Percentiles rank a stretch among this genome's conserved stretches.
phyloP scores from a whole-genome alignment of 768 basidiomycete genomes.

The Psilocybe azurescens region DNA sequence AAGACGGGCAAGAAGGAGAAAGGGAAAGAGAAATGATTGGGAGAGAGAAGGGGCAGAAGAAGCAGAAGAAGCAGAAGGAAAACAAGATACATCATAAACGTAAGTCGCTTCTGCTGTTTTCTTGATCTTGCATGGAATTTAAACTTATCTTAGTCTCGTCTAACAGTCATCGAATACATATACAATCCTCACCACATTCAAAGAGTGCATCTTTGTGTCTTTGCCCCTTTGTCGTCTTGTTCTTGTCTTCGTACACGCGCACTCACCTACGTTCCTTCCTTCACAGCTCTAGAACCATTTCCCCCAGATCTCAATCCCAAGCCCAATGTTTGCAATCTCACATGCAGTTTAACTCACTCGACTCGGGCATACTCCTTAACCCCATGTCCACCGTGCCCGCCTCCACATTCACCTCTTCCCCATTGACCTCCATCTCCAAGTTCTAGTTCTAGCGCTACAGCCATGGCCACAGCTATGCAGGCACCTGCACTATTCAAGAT shows the following conservation, averaged over 20 bases:
- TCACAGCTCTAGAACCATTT: constrained; percentile 39
- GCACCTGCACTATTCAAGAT: background rate
- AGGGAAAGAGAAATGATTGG: no score
- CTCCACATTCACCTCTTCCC: background rate
- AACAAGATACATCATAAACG: constrained; percentile 45
- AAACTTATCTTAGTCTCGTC: background rate
- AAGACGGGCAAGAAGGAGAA: constrained; percentile 42
- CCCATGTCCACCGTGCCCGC: background rate
- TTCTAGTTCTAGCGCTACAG: background rate
- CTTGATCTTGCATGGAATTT: background rate
- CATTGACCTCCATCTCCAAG: background rate
- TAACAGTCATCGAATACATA: constrained; percentile 28
- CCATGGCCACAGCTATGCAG: no score
- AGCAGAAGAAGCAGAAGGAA: constrained; percentile 54
- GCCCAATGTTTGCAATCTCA: constrained; percentile 35
- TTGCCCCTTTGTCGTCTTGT: background rate
- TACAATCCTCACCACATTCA: constrained; percentile 39
- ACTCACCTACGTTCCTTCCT: no score
- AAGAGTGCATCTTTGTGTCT: constrained; percentile 36
- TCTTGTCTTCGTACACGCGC: no score
- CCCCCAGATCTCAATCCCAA: constrained; percentile 28
- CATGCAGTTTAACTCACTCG: constrained; percentile 70
- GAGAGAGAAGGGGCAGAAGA: constrained; percentile 71
- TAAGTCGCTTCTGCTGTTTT: constrained; percentile 30
- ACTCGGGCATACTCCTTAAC: constrained; percentile 31